phyloP scores from a whole-genome alignment of 2,329 filamentous ascomycete species.

The Pseudogymnoascus sp. region DNA sequence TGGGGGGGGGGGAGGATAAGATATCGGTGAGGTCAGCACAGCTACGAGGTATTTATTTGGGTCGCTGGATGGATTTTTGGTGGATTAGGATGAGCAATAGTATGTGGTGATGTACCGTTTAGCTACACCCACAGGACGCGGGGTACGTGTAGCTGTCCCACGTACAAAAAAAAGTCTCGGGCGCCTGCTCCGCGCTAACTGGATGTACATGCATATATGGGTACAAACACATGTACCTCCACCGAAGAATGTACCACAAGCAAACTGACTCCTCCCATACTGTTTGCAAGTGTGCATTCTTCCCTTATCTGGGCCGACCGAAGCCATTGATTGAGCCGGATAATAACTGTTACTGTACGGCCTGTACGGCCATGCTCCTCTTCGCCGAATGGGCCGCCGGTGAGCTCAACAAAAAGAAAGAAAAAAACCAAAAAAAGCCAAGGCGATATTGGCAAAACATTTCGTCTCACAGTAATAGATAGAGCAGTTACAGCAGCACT shows the following conservation, averaged over 20 bases:
- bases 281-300: background rate
- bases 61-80: background rate
- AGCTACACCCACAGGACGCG: background rate
- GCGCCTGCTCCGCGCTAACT: background rate
- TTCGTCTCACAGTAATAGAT: background rate
- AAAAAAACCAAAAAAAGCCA: background rate
- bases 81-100: background rate
- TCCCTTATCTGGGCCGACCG: background rate
- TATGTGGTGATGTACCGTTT: background rate
- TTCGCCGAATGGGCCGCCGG: background rate
- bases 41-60: conserved; percentile 1
- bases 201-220: background rate
- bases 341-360: background rate
- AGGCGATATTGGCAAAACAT: conserved; percentile 3
- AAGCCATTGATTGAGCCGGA: background rate
- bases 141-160: conserved; percentile 3
- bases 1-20: background rate
- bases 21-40: background rate
- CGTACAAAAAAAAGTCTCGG: background rate
- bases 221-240: background rate
- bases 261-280: background rate
- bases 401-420: background rate
- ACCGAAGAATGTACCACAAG: background rate
- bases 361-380: background rate
- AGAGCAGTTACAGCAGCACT: background rate